phyloP scores from a whole-genome alignment of 257 asterid genomes.

The Fraxinus cuspidata region DNA sequence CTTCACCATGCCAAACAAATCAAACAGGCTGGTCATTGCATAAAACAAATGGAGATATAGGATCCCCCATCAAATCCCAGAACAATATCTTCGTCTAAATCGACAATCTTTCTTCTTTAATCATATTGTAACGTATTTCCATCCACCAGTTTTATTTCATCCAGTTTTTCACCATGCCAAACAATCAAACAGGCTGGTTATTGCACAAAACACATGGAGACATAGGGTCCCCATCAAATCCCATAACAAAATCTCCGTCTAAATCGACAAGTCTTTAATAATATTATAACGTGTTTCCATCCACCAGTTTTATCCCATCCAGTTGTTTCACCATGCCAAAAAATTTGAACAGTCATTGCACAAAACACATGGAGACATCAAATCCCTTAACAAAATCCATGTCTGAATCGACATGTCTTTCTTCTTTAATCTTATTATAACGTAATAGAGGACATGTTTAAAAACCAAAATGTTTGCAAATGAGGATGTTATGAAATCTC shows the following conservation, averaged over 20 bases:
- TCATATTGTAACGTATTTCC: neutral
- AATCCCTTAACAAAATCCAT: neutral
- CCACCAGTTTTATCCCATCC: too few relatives aligned
- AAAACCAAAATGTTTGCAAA: too few relatives aligned
- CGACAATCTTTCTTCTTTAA: neutral
- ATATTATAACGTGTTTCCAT: neutral
- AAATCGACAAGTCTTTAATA: neutral
- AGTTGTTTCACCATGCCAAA: neutral
- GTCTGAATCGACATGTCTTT: neutral
- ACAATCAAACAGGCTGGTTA: neutral
- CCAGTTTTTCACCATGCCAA: neutral
- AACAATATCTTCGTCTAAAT: neutral
- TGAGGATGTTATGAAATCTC: constrained; percentile 37
- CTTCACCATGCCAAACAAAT: neutral
- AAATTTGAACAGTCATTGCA: neutral
- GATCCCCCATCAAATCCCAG: neutral
- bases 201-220: neutral
- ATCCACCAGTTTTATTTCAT: neutral
- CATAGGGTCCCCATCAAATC: neutral
- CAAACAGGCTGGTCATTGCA: neutral
- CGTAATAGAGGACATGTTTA: too few relatives aligned
- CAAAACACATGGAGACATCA: neutral
- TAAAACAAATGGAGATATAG: neutral
- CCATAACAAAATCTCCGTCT: neutral
- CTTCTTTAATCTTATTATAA: neutral